Percentiles rank a stretch among this genome's conserved stretches.
Evolutionary conservation across 305 asterid species (phyloP).

Genomic region (Rubia balearica): DNA sequence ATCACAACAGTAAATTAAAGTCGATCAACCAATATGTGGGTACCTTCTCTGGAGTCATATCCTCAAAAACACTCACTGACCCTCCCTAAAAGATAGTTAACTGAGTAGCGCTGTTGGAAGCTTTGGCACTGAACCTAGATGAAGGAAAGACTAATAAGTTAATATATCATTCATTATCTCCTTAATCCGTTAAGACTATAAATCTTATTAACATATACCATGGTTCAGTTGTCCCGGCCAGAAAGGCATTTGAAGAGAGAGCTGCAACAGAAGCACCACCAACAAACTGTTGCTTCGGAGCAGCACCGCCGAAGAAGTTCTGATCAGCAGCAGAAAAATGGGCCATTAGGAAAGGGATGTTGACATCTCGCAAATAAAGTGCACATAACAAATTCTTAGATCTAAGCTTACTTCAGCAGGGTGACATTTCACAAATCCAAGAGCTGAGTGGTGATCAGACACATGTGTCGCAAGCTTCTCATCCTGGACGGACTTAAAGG

Average conservation of each 20-base stretch:
- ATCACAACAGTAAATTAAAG: not conserved
- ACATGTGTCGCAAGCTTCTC: slow-evolving; percentile 34
- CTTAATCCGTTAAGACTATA: not conserved
- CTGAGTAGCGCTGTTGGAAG: slow-evolving; percentile 42
- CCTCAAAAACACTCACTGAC: slow-evolving; percentile 57
- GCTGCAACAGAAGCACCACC: slow-evolving; percentile 40
- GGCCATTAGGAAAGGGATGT: slow-evolving; percentile 24
- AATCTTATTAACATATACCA: slow-evolving; percentile 17
- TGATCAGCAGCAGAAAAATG: slow-evolving; percentile 28
- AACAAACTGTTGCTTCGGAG: slow-evolving; percentile 35
- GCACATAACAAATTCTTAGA: not conserved
- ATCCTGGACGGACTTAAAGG: slow-evolving; percentile 37
- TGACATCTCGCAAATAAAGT: not conserved
- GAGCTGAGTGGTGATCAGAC: slow-evolving; percentile 32
- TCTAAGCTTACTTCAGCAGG: slow-evolving; percentile 25
- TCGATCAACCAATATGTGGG: not conserved
- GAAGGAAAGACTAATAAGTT: slow-evolving; percentile 5
- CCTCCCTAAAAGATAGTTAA: slow-evolving; percentile 81
- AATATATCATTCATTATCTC: not conserved
- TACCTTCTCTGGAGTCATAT: slow-evolving; percentile 72
- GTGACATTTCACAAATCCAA: slow-evolving; percentile 27
- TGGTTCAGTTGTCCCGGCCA: slow-evolving; percentile 39
- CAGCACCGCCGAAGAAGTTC: slow-evolving; percentile 30
- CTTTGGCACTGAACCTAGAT: slow-evolving; percentile 43
- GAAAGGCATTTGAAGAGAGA: slow-evolving; percentile 26